Percentiles rank a stretch among this genome's conserved stretches.
Conservation (phyloP, 208 protist genomes). For the Blechomonas ayalai region DNA sequence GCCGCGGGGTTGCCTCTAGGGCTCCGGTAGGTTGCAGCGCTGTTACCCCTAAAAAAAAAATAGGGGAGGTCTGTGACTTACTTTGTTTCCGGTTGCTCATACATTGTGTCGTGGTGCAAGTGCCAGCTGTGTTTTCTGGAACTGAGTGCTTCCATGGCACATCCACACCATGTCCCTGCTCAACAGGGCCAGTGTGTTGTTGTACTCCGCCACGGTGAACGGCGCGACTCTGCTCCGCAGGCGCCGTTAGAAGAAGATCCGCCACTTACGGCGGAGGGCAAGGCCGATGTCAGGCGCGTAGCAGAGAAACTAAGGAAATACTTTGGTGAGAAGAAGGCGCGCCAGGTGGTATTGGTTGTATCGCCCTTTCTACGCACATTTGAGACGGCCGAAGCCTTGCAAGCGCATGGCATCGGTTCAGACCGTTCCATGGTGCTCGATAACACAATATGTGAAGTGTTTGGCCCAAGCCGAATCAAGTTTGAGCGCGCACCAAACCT, state of each 20-base stretch:
- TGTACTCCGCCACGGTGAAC: constrained; percentile 78
- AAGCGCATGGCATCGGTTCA: constrained; percentile 33
- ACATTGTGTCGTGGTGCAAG: too few relatives aligned
- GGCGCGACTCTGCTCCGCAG: constrained; percentile 41
- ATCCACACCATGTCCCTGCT: too few relatives aligned
- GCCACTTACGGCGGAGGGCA: constrained; percentile 51
- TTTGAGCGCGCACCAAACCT: constrained; percentile 4
- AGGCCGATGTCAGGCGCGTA: constrained; percentile 16
- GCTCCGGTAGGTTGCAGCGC: too few relatives aligned
- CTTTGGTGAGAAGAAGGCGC: constrained; percentile 17
- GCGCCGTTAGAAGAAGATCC: constrained; percentile 52
- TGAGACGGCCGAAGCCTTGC: constrained; percentile 56
- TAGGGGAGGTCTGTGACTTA: too few relatives aligned
- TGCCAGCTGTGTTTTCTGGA: too few relatives aligned
- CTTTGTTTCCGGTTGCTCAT: too few relatives aligned
- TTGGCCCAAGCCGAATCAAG: constrained; percentile 67
- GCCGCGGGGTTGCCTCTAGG: too few relatives aligned
- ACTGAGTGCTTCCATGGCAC: too few relatives aligned
- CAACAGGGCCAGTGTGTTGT: constrained; percentile 42
- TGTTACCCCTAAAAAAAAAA: too few relatives aligned
- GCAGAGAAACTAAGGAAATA: constrained; percentile 27
- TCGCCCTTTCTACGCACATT: constrained; percentile 66
- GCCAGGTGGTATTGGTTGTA: constrained; percentile 26
- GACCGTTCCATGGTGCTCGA: constrained; percentile 26
- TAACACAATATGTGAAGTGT: constrained; percentile 69